These are phyloP conservation scores for Hymenoscyphus linearis DNA, from an alignment of 2,329 filamentous ascomycete species.

Conservation along the genomic window DNA sequence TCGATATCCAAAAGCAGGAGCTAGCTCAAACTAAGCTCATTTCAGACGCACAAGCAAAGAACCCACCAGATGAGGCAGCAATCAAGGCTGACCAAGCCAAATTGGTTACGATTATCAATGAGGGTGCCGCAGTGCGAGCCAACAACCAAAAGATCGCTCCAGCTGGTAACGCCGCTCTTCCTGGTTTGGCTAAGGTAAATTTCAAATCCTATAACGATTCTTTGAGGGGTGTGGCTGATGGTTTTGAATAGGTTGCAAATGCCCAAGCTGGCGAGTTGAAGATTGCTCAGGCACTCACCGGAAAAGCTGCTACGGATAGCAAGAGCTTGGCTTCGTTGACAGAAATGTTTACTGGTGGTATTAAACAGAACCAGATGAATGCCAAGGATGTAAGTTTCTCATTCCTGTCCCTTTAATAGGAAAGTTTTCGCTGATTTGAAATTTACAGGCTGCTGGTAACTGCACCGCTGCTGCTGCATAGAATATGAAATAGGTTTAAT, in stretches of 20 bases:
- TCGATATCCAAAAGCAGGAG: slow-evolving; percentile 17
- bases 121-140: slow-evolving; percentile 9
- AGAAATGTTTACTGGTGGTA: slow-evolving; percentile 14
- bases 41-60: slow-evolving; percentile 2
- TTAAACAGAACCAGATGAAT: slow-evolving; percentile 19
- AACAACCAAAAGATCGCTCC: slow-evolving; percentile 15
- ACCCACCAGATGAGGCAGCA: not conserved
- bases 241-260: slow-evolving; percentile 10
- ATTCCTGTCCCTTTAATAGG: not conserved
- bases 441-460: not conserved
- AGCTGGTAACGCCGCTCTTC: slow-evolving; percentile 10
- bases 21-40: slow-evolving; percentile 12
- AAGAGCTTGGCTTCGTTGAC: slow-evolving; percentile 8
- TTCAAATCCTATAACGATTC: not conserved
- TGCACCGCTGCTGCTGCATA: not conserved
- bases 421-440: not conserved
- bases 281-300: slow-evolving; percentile 13
- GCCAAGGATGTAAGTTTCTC: slow-evolving; percentile 13
- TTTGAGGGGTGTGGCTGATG: not conserved
- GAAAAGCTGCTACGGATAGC: slow-evolving; percentile 9
- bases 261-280: slow-evolving; percentile 15
- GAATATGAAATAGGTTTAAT: not conserved
- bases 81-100: slow-evolving; percentile 12
- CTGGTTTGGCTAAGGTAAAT: slow-evolving; percentile 13
- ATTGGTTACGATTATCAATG: slow-evolving; percentile 15